Evolutionary conservation across 208 protist genomes (phyloP), one percentile per base, ranked within the genome.

Genomic region (Novymonas esmeraldas): DNA sequence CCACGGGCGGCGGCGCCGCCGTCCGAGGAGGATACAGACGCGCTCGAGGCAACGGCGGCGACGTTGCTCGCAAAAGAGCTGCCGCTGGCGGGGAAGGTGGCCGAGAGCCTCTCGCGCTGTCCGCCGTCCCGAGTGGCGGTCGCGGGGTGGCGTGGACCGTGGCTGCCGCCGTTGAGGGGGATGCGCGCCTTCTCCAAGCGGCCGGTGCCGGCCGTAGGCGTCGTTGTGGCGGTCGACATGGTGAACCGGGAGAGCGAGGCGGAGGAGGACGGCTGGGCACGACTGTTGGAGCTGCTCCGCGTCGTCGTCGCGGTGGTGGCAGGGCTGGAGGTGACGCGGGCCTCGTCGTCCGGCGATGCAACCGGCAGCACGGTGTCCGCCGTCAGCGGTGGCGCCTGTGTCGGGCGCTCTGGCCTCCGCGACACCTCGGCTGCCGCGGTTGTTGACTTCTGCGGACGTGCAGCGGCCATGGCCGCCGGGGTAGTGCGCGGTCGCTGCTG

Each of bases 341-440:
- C 60, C 45, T 61, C 66, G 28, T 59, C 67, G 50, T 75, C 69
- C 54, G 48, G 69, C 31, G 18, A 42, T 5, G 61, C 69, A 14
- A 75, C 69, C 28, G 69, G 61, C 18, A 69, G 61, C 6, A 75
- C 69, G 9, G 45, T 75, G 13, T 75, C 60, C 5, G 62, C 54
- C 4, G 61, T 75, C n/a, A 75, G 69, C 69, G 34, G 29, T 7
- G 48, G 36, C 0, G 41, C 28, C 28, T 42, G 22, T 14, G 61
- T 14, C 24, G 18, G 28, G 0, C 45, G 60, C 51, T 62, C 62
- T 31, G 61, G 20, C 20, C 39, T 24, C 1, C 42, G 67, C 29
- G 41, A 48, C 13, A 42, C 51, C 3, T 56, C 58, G 22, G 44
- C 18, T 0, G 55, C 22, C 14, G 34, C 36, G 41, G 10, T 34